phyloP scores from a whole-genome alignment of 805 yeast genomes.

The Metschnikowia dekortorum region DNA sequence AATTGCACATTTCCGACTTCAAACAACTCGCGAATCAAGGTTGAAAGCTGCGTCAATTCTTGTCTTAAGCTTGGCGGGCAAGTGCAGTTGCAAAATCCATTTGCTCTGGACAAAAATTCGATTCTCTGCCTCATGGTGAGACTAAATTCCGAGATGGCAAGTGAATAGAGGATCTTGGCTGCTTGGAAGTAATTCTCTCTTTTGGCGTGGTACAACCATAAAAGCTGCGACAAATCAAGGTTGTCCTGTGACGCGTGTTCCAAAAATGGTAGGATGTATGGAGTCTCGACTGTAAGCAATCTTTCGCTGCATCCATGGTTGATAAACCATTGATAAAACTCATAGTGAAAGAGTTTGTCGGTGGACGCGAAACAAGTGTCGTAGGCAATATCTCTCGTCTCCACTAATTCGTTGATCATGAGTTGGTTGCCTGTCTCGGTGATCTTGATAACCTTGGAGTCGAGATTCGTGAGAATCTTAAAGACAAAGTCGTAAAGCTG shows the following conservation, averaged over 20 bases:
- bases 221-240: constrained; percentile 69
- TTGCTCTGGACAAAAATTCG: constrained; percentile 85
- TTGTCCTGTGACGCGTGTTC: constrained; percentile 61
- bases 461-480: constrained; percentile 67
- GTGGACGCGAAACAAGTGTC: constrained; percentile 64
- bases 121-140: constrained; percentile 69
- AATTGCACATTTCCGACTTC: constrained; percentile 85
- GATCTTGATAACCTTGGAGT: constrained; percentile 52
- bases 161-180: constrained; percentile 66
- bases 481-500: constrained; percentile 70
- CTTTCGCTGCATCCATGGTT: constrained; percentile 72
- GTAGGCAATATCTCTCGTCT: constrained; percentile 69
- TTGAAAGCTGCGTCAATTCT: constrained; percentile 65
- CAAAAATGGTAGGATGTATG: constrained; percentile 72
- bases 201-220: constrained; percentile 88
- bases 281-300: constrained; percentile 74
- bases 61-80: constrained; percentile 75
- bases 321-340: constrained; percentile 89
- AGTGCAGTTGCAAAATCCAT: constrained; percentile 84
- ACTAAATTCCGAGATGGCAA: constrained; percentile 71
- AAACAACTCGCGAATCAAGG: constrained; percentile 70
- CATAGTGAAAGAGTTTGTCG: constrained; percentile 87
- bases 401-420: constrained; percentile 47
- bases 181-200: constrained; percentile 75
- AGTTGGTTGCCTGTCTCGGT: constrained; percentile 34